phyloP scores from a whole-genome alignment of 1,284 basidiomycete species.

The Ustilago hordei region DNA sequence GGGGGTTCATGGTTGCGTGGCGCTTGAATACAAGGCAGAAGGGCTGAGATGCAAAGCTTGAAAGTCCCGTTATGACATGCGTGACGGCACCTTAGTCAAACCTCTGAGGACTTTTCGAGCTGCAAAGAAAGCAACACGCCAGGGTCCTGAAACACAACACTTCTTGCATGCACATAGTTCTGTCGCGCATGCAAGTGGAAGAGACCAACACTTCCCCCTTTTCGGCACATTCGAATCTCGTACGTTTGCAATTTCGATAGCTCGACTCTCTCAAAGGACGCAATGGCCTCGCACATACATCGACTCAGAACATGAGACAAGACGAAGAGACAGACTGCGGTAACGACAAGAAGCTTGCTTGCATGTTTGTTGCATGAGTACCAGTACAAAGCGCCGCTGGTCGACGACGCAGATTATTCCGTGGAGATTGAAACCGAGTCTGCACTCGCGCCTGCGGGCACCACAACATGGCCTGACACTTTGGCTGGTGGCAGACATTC shows the following conservation, averaged over 20 bases:
- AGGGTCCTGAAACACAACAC: conserved; percentile 35
- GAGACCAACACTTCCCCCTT: conserved; percentile 7
- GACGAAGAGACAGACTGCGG: no score
- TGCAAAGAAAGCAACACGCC: conserved; percentile 20
- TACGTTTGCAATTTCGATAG: not conserved
- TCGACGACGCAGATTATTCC: not conserved
- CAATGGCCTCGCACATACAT: not conserved
- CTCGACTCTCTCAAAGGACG: not conserved
- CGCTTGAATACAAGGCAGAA: not conserved
- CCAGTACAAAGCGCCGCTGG: conserved; percentile 10
- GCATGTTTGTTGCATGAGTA: not conserved
- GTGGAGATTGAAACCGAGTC: not conserved
- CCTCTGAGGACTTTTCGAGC: not conserved
- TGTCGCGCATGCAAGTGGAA: conserved; percentile 1
- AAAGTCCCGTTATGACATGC: not conserved
- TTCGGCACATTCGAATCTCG: conserved; percentile 8
- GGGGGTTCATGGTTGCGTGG: not conserved
- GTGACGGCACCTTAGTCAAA: conserved; percentile 7
- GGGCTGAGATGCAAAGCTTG: not conserved
- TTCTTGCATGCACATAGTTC: not conserved
- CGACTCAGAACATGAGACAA: not conserved
- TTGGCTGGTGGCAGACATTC: conserved; percentile 31
- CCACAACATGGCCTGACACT: conserved; percentile 15
- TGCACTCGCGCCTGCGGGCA: conserved; percentile 24
- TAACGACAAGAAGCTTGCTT: not conserved